Evolutionary conservation across 768 basidiomycete species (phyloP).

Genomic region (Lactarius sanguifluus): DNA sequence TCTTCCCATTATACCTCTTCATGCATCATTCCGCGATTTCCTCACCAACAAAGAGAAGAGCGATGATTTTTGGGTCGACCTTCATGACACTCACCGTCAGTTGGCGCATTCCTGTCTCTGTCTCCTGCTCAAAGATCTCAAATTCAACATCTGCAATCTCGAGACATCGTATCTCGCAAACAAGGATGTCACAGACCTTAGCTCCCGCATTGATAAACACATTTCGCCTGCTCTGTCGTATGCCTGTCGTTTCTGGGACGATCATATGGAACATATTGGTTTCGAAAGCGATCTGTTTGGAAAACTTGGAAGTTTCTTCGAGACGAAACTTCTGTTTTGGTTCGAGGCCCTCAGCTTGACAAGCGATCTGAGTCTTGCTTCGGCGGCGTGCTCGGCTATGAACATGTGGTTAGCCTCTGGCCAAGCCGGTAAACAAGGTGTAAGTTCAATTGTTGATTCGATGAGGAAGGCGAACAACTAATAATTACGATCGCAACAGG

Average conservation of each 20-base stretch:
- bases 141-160: slow-evolving; percentile 11
- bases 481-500: neutral
- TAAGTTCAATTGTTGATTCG: neutral
- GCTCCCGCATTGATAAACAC: neutral
- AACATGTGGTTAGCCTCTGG: neutral
- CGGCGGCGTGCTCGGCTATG: neutral
- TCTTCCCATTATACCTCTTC: slow-evolving; percentile 1
- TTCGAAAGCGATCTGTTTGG: neutral
- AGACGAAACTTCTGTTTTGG: slow-evolving; percentile 1
- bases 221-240: neutral
- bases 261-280: neutral
- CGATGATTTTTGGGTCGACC: neutral
- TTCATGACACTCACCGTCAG: slow-evolving; percentile 2
- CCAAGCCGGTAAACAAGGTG: neutral
- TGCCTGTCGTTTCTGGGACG: slow-evolving; percentile 6
- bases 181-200: neutral
- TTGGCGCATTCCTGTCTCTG: neutral
- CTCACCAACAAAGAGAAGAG: neutral
- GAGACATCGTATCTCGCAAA: neutral
- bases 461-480: neutral
- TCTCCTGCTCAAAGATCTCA: neutral
- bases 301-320: neutral
- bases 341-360: neutral
- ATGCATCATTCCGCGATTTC: slow-evolving; percentile 9
- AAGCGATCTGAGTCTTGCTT: neutral